phyloP scores from a whole-genome alignment of 768 basidiomycete genomes.

The Punctularia strigosozonata region DNA sequence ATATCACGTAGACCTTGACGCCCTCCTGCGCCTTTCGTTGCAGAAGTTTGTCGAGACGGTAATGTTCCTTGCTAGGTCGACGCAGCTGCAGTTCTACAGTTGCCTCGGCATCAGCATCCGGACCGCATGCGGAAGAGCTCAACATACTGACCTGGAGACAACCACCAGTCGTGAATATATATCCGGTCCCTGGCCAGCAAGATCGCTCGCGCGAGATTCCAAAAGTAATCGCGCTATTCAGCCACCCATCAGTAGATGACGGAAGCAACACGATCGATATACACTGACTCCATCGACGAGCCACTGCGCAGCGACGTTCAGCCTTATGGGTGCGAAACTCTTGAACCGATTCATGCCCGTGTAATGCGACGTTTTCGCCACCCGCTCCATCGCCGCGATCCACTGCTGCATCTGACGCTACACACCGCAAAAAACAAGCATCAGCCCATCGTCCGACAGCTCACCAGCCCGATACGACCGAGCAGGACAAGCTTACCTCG shows the following conservation, averaged over 20 bases:
- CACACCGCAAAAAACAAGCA: background rate
- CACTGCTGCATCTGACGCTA: conserved; percentile 96
- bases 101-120: conserved; percentile 3
- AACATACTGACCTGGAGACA: conserved; percentile 57
- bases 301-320: conserved; percentile 95
- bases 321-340: conserved; percentile 85
- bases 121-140: background rate
- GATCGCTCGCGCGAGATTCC: conserved; percentile 90
- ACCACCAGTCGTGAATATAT: conserved; percentile 99
- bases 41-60: conserved; percentile 77
- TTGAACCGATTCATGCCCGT: conserved; percentile 77
- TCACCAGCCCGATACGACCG: background rate
- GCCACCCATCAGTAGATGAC: conserved; percentile 3
- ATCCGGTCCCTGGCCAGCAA: conserved; percentile 79
- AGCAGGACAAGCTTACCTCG: conserved; percentile 37
- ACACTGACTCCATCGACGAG: conserved; percentile 85
- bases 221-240: conserved; percentile 87
- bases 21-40: conserved; percentile 91
- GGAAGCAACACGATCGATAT: background rate
- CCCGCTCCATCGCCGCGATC: conserved; percentile 83
- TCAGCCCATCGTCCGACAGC: conserved; percentile 5
- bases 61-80: conserved; percentile 73
- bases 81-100: conserved; percentile 69
- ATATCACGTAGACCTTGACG: conserved; percentile 89
- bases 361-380: conserved; percentile 68